Evolutionary conservation across 1,139 yeast species (phyloP).

Genomic region (Saccharomyces pastorianus): DNA sequence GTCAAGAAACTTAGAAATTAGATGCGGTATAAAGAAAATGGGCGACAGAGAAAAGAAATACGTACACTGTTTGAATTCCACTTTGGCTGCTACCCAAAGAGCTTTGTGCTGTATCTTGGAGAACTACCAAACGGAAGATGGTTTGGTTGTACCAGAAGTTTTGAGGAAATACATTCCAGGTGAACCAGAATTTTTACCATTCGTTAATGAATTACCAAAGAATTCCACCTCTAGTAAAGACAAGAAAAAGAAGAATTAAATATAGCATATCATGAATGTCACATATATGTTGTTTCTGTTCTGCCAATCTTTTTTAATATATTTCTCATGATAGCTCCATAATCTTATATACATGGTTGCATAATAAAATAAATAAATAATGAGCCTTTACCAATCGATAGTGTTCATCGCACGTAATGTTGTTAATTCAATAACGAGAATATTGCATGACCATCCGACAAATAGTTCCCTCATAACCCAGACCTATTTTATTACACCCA

Average conservation of each 20-base stretch:
- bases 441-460: too few species aligned
- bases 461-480: neutral
- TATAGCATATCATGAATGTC: neutral
- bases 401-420: neutral
- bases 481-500: neutral
- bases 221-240: conserved; percentile 81
- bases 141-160: conserved; percentile 87
- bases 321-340: neutral
- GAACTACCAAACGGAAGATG: conserved; percentile 95
- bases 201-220: conserved; percentile 84
- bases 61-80: conserved; percentile 96
- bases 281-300: neutral
- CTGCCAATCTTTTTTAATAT: neutral
- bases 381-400: neutral
- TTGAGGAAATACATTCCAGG: conserved; percentile 95
- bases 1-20: conserved; percentile 93
- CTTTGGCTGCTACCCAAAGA: conserved; percentile 96
- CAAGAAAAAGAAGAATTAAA: conserved; percentile 21
- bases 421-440: too few species aligned
- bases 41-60: conserved; percentile 95
- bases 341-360: neutral
- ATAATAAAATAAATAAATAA: too few species aligned
- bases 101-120: conserved; percentile 95
- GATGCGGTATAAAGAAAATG: conserved; percentile 96
- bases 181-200: conserved; percentile 94